phyloP scores from a whole-genome alignment of 2,329 filamentous ascomycete species.

The Diaporthe humulicola region DNA sequence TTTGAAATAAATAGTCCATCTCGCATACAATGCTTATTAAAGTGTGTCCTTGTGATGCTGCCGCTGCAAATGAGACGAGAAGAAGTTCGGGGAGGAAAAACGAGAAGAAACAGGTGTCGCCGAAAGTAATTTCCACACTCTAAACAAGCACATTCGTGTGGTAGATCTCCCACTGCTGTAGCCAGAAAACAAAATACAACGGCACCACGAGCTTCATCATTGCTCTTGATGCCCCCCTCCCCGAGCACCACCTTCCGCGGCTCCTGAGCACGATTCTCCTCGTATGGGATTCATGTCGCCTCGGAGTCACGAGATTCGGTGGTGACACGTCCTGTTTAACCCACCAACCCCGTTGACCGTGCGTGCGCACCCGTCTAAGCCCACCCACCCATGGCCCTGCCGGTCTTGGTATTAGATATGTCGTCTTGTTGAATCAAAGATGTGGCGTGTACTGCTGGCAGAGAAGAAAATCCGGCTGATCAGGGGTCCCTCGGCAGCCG shows the following conservation, averaged over 20 bases:
- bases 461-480: constrained; percentile 15
- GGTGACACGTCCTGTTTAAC: not conserved
- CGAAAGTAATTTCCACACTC: constrained; percentile 28
- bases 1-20: constrained; percentile 27
- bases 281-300: not conserved
- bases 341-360: constrained; percentile 12
- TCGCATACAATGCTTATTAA: constrained; percentile 38
- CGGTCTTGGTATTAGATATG: constrained; percentile 30
- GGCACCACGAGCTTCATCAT: constrained; percentile 7
- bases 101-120: constrained; percentile 32
- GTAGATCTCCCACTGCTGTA: constrained; percentile 34
- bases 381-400: not conserved
- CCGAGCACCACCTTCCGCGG: not conserved
- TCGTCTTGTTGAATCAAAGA: constrained; percentile 31
- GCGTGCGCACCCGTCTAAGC: constrained; percentile 12
- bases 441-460: constrained; percentile 18
- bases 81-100: constrained; percentile 8
- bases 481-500: not conserved
- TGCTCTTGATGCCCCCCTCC: constrained; percentile 11
- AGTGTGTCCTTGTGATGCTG: constrained; percentile 33
- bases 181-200: constrained; percentile 28
- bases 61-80: constrained; percentile 30
- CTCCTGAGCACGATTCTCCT: not conserved
- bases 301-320: not conserved
- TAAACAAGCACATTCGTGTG: constrained; percentile 25